Conservation (phyloP, 305 asterid species). For the Fraxinus baroniana region DNA sequence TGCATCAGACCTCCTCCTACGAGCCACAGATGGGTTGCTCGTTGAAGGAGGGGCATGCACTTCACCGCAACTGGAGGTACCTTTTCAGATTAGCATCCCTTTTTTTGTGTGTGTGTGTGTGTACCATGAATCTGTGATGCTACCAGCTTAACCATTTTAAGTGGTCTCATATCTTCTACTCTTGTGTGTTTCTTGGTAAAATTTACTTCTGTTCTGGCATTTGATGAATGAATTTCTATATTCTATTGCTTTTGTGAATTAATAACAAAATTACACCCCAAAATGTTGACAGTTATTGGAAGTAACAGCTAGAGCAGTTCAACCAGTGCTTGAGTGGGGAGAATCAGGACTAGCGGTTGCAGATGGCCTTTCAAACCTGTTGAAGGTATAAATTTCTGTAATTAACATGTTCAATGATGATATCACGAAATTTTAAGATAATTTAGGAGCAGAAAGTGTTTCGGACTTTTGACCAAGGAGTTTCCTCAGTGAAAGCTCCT, state of each 20-base stretch:
- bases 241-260: constrained; percentile 10
- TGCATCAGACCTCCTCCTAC: constrained; percentile 89
- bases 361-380: constrained; percentile 55
- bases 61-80: constrained; percentile 94
- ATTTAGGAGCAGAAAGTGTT: not conserved
- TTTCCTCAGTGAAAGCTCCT: not conserved
- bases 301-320: constrained; percentile 68
- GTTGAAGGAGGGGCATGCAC: constrained; percentile 99
- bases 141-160: not conserved
- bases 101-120: not conserved
- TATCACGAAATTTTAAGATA: too few relatives aligned
- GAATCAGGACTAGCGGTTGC: constrained; percentile 58
- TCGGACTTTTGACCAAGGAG: not conserved
- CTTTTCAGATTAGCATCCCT: not conserved
- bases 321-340: constrained; percentile 64
- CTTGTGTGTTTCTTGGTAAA: not conserved
- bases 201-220: not conserved
- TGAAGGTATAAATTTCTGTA: constrained; percentile 43
- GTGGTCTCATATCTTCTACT: not conserved
- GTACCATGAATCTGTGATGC: not conserved
- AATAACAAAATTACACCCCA: not conserved
- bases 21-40: constrained; percentile 98
- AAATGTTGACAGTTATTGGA: constrained; percentile 45
- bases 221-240: not conserved
- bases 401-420: not conserved